Evolutionary conservation across 163 green algal genomes (phyloP), one percentile per base, ranked within the genome.

Genomic region (Smithsoniella earleae): DNA sequence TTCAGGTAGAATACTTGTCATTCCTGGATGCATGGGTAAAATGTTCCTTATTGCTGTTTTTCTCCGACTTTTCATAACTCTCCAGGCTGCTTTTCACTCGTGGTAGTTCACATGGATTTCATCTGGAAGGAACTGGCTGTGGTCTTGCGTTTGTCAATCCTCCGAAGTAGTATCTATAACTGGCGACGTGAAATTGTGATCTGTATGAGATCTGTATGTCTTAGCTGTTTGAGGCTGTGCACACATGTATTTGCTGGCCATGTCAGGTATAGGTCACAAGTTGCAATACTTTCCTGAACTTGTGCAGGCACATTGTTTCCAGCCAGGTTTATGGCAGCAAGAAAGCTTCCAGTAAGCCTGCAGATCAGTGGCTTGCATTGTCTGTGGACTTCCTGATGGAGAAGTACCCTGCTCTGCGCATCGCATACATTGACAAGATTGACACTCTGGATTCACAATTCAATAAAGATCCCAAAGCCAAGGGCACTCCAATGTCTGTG

Each of bases 221-320:
- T 49, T 49, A 13, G 10, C 40, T 22, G 10, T 22, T 49, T 10
- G 40, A 10, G 40, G 13, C 40, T 49, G 40, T 13, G 40, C 13
- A 49, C 13, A 13, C 13, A 13, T 22, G 13, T 13, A 49, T 22
- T 49, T 66, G 66, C 74, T 76, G 33, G 75, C 73, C 20, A 66
- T 78, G 81, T 62, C 55, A 82, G 76, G 27, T 31, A 28, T 73
- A 36, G 69, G 65, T 82, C 8, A 69, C 81, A 30, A 46, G 38
- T 54, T 74, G 10, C 40, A 49, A 13, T 10, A 49, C 40, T 49
- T 49, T 10, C 10, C 40, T 49, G 40, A 49, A 13, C 44, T 80
- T 79, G 75, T 83, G 82, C 58, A 75, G 77, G 75, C 77, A 81
- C 73, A 77, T 85, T 44, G 76, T 85, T 46, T 79, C 77, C 37